Evolutionary conservation across 768 basidiomycete species (phyloP).

Genomic region (Xerocomellus chrysenteron): DNA sequence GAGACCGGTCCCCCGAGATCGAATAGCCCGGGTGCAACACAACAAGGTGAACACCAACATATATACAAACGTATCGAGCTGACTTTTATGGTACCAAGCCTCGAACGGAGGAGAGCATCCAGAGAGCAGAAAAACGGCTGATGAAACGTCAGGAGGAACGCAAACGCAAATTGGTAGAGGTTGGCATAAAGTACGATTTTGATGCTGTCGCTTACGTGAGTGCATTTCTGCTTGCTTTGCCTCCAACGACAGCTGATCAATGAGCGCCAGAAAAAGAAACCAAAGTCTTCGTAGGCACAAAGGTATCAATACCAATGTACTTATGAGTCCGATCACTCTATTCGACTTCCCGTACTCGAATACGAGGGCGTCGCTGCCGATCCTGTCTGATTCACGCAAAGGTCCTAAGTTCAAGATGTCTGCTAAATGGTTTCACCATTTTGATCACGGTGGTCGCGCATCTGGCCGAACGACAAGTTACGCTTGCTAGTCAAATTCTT

Average conservation of each 20-base stretch:
- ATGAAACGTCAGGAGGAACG: slow-evolving; percentile 74
- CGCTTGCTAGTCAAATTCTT: background rate
- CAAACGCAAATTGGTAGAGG: slow-evolving; percentile 73
- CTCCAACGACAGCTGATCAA: background rate
- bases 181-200: slow-evolving; percentile 88
- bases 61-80: background rate
- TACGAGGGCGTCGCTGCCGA: background rate
- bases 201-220: slow-evolving; percentile 81
- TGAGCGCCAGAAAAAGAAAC: slow-evolving; percentile 36
- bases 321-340: background rate
- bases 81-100: slow-evolving; percentile 41
- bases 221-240: slow-evolving; percentile 12
- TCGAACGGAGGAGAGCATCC: slow-evolving; percentile 70
- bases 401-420: background rate
- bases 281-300: slow-evolving; percentile 24
- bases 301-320: background rate
- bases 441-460: background rate
- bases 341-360: background rate
- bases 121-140: slow-evolving; percentile 63
- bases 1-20: slow-evolving; percentile 70
- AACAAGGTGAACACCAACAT: slow-evolving; percentile 62
- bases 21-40: slow-evolving; percentile 68
- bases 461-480: background rate
- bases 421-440: background rate
- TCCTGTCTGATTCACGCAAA: background rate